phyloP scores from a whole-genome alignment of 116 monocot species.

The Iris pallida region DNA sequence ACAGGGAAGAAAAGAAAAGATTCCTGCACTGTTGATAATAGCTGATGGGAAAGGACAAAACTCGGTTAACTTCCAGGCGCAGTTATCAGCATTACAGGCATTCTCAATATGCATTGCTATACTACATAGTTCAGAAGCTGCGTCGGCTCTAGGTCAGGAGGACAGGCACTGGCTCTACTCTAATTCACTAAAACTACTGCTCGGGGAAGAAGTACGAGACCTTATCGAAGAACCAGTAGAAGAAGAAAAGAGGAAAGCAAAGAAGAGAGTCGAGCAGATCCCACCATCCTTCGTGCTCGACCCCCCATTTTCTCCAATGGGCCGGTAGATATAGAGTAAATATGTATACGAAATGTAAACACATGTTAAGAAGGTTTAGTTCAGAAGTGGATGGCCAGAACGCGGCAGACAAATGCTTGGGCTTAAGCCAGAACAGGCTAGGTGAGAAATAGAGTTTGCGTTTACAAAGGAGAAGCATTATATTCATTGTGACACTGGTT shows the following conservation, averaged over 20 bases:
- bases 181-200: constrained; percentile 46
- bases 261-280: constrained; percentile 17
- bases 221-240: constrained; percentile 39
- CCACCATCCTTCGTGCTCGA: constrained; percentile 40
- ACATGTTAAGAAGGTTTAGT: too few relatives aligned
- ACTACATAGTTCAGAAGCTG: constrained; percentile 57
- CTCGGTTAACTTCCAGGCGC: constrained; percentile 70
- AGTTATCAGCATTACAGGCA: constrained; percentile 64
- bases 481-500: too few relatives aligned
- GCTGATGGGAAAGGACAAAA: constrained; percentile 45
- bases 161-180: constrained; percentile 25
- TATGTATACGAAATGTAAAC: too few relatives aligned
- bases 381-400: too few relatives aligned
- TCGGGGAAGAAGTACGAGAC: constrained; percentile 64
- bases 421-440: too few relatives aligned
- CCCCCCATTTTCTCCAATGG: constrained; percentile 79
- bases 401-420: too few relatives aligned
- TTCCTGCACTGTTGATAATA: constrained; percentile 46
- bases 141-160: constrained; percentile 25
- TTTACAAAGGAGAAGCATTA: too few relatives aligned
- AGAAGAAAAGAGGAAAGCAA: constrained; percentile 49
- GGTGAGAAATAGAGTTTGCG: too few relatives aligned
- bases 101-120: constrained; percentile 70
- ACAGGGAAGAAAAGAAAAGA: constrained; percentile 67
- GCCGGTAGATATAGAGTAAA: constrained; percentile 25